Evolutionary conservation across 2,329 filamentous ascomycete species (phyloP).

Genomic region (Paraphaeosphaeria sporulosa): DNA sequence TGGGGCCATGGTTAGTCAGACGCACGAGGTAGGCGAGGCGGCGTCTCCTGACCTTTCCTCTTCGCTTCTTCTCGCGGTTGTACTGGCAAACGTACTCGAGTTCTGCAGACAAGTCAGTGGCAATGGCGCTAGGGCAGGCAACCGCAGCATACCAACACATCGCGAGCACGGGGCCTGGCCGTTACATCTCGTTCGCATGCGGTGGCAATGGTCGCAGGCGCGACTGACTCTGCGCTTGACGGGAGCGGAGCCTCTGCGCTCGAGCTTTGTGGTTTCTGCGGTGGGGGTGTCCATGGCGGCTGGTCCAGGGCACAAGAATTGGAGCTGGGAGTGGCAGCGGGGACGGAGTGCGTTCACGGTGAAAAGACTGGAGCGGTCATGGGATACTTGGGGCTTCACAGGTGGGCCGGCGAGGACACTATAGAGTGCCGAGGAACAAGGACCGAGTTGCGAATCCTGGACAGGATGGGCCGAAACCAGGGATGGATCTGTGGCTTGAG

Average conservation of each 20-base stretch:
- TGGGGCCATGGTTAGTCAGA: constrained; percentile 20
- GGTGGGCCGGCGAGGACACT: constrained; percentile 44
- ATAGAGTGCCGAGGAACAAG: constrained; percentile 43
- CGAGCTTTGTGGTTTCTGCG: constrained; percentile 37
- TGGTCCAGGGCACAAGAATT: constrained; percentile 18
- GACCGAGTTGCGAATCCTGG: constrained; percentile 37
- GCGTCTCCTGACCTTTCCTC: constrained; percentile 81
- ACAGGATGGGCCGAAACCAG: constrained; percentile 34
- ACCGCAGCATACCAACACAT: constrained; percentile 73
- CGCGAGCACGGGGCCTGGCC: constrained; percentile 90
- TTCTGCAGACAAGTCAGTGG: constrained; percentile 61
- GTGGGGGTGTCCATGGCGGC: constrained; percentile 37
- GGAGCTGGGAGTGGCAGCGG: constrained; percentile 4
- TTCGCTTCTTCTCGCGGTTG: constrained; percentile 88
- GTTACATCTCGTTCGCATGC: constrained; percentile 92
- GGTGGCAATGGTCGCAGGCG: constrained; percentile 95
- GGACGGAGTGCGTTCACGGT: constrained; percentile 23
- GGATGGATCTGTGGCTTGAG: constrained; percentile 46
- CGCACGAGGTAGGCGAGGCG: constrained; percentile 5
- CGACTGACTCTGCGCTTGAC: constrained; percentile 88
- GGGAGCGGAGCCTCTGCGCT: constrained; percentile 60
- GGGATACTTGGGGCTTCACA: constrained; percentile 45
- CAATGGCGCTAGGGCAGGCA: not conserved
- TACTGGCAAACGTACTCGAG: constrained; percentile 91
- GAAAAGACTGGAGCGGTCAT: constrained; percentile 42